Evolutionary conservation across 1,284 basidiomycete genomes (phyloP), one percentile per base, ranked within the genome.

Genomic region (Trichosporon sp.): DNA sequence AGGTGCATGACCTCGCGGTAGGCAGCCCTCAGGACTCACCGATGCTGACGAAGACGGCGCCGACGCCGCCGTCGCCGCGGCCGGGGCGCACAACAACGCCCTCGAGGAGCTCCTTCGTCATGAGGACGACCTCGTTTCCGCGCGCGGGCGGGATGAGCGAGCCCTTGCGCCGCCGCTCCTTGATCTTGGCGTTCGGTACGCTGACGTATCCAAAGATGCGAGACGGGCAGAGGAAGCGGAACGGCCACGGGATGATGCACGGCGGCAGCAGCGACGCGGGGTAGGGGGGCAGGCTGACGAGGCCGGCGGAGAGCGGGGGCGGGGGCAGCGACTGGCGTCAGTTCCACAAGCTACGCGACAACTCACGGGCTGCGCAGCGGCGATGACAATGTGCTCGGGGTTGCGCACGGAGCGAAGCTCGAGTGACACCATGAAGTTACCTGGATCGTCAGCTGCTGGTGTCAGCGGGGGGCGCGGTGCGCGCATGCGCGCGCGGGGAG

Each of bases 381-480:
- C 71, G 23, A 80, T 68, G 38, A 82, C 64, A 4, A 69, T 58
- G 1, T 68, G 29, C 15, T 77, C 75, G 8, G 77, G 75, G 21
- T 74, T 69, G 5, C 72, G 67, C 2, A 71, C 56, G 3, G 77
- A 78, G 34, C 77, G 74, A 21, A 83, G 70, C 21, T 83, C 80
- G 2, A 83, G 69, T 11, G 77, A 75, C 23, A 83, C 74, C 82
- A 83, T 83, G 64, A 83, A 83, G 72, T 83, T 83, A 63, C 80
- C 82, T 82, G 66, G n/a, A 7, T 51, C 53, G 34, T 63, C 34
- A 53, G 53, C 56, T 32, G 56, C 27, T 29, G 27, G 6, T 32
- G 53, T 29, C 53, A 58, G 53, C 53, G 25, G 53, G 25, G 11
- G 27, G 53, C 53, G 21, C 6, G 53, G 27, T 9, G 53, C 53